Evolutionary conservation across 139 green algal genomes (phyloP).

Genomic region (Chlamydomonas sphaeroides): DNA sequence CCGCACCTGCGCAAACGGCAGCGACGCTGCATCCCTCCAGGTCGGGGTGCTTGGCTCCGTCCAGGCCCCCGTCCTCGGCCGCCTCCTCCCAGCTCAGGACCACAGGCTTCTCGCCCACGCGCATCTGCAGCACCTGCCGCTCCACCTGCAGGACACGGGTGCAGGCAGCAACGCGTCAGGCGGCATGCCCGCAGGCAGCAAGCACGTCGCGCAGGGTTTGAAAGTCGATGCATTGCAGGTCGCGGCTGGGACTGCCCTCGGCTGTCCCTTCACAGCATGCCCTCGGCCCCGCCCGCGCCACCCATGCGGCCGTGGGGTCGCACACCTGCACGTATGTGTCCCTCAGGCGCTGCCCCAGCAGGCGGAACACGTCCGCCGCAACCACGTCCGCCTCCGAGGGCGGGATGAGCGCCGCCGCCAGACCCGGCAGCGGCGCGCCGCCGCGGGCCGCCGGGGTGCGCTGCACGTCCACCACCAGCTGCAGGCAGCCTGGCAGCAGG

Average conservation of each 20-base stretch:
- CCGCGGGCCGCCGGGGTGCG: not conserved
- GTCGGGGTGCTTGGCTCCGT: not conserved
- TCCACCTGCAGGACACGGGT: not conserved
- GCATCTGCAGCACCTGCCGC: slow-evolving; percentile 34
- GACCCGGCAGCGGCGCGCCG: too few species aligned
- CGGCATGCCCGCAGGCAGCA: too few species aligned
- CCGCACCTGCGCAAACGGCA: slow-evolving; percentile 31
- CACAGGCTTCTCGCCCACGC: slow-evolving; percentile 25
- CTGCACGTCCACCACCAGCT: slow-evolving; percentile 41
- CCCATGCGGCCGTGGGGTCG: too few species aligned
- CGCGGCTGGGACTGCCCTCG: too few species aligned
- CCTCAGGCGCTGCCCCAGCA: slow-evolving; percentile 29
- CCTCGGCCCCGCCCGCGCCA: too few species aligned
- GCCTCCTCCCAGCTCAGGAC: slow-evolving; percentile 33
- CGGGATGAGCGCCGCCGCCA: not conserved
- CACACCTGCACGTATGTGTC: slow-evolving; percentile 40
- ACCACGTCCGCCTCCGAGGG: slow-evolving; percentile 12
- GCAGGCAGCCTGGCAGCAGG: slow-evolving; percentile 16
- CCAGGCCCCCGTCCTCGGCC: slow-evolving; percentile 13
- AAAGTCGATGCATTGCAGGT: too few species aligned
- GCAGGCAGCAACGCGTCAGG: too few species aligned
- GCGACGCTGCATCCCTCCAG: slow-evolving; percentile 8
- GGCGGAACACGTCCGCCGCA: slow-evolving; percentile 28
- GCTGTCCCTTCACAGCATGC: too few species aligned
- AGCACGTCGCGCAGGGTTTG: too few species aligned